phyloP scores from a whole-genome alignment of 768 basidiomycete genomes.

The Russula earlei region DNA sequence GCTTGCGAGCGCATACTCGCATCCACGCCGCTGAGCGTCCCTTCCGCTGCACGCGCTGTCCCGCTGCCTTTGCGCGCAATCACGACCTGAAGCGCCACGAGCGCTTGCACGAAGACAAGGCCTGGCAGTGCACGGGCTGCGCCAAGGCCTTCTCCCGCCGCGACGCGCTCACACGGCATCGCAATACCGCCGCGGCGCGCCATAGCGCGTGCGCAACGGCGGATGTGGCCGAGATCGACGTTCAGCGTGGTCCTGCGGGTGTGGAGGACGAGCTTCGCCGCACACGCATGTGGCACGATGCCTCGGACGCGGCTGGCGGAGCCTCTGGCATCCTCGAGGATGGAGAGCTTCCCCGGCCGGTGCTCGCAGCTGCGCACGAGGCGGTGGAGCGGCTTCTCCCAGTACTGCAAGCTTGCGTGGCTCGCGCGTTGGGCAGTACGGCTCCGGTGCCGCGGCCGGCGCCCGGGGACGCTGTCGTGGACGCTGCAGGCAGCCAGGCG shows the following conservation, averaged over 20 bases:
- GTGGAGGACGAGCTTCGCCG: conserved; percentile 40
- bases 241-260: conserved; percentile 34
- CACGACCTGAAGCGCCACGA: conserved; percentile 76
- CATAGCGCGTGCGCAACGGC: conserved; percentile 46
- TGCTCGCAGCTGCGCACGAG: conserved; percentile 16
- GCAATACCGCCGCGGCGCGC: conserved; percentile 44
- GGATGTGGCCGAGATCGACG: conserved; percentile 46
- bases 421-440: not conserved
- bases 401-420: conserved; percentile 15
- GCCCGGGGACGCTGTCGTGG: conserved; percentile 9
- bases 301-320: conserved; percentile 28
- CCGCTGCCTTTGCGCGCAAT: conserved; percentile 68
- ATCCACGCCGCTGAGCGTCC: conserved; percentile 57
- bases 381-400: conserved; percentile 15
- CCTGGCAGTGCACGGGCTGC: conserved; percentile 68
- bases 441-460: not conserved
- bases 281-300: conserved; percentile 58
- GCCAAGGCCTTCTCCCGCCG: conserved; percentile 65
- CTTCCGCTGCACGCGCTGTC: conserved; percentile 52
- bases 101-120: conserved; percentile 60
- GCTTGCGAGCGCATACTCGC: conserved; percentile 62
- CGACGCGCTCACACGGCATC: conserved; percentile 73
- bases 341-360: conserved; percentile 17
- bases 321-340: conserved; percentile 11
- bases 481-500: conserved; percentile 42